Evolutionary conservation across 768 basidiomycete genomes (phyloP).

Genomic region (Leccinellum rugosiceps): DNA sequence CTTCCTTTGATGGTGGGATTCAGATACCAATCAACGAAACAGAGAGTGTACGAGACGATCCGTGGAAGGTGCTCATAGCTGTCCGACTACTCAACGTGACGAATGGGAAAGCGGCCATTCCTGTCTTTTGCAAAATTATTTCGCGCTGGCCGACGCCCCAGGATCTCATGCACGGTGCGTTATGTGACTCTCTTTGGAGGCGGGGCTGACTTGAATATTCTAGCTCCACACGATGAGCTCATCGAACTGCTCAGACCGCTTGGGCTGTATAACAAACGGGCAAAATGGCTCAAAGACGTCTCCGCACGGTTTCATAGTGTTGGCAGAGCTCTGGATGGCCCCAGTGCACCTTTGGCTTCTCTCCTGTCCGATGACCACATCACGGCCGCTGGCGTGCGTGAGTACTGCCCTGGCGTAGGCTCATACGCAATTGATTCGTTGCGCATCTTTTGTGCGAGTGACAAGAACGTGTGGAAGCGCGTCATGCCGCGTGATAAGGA

Average conservation of each 20-base stretch:
- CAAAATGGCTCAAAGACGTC: conserved; percentile 51
- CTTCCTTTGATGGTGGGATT: neutral
- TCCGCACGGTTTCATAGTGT: conserved; percentile 50
- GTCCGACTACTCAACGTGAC: conserved; percentile 72
- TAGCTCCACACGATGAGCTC: conserved; percentile 46
- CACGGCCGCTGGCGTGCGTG: conserved; percentile 43
- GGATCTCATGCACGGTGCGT: conserved; percentile 52
- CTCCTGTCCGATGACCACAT: neutral
- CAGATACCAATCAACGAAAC: neutral
- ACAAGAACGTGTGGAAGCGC: conserved; percentile 51
- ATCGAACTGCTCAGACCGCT: conserved; percentile 46
- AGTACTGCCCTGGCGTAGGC: conserved; percentile 63
- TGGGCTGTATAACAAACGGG: conserved; percentile 57
- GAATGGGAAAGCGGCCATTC: conserved; percentile 57
- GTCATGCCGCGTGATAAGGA: conserved; percentile 71
- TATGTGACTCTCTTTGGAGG: neutral
- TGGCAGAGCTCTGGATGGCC: conserved; percentile 29
- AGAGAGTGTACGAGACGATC: conserved; percentile 54
- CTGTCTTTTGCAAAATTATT: conserved; percentile 59
- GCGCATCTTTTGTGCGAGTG: conserved; percentile 56
- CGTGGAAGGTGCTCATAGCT: conserved; percentile 70
- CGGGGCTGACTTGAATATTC: neutral
- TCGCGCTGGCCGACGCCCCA: conserved; percentile 56
- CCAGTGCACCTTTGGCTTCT: neutral
- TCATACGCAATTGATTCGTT: conserved; percentile 75